Conservation (phyloP, 768 basidiomycete genomes). For the Collybia sordida region DNA sequence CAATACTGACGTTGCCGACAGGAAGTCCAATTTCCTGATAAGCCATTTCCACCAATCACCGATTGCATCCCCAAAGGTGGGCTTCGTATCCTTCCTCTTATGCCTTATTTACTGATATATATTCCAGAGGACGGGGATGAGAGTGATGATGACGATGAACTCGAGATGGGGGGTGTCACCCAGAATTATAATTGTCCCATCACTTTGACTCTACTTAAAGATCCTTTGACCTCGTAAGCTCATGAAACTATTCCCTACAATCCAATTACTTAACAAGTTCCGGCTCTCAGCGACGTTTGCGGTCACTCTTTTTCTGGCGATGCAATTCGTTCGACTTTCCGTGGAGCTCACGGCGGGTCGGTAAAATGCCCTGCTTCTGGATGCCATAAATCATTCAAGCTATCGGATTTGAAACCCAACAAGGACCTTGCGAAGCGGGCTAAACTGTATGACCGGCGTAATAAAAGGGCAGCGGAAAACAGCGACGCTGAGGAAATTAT, state of each 20-base stretch:
- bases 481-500: slow-evolving; percentile 64
- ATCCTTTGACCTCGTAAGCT: slow-evolving; percentile 84
- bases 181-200: slow-evolving; percentile 87
- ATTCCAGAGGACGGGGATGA: slow-evolving; percentile 75
- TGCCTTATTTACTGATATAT: neutral
- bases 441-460: slow-evolving; percentile 56
- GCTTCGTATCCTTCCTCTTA: slow-evolving; percentile 3
- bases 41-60: slow-evolving; percentile 74
- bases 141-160: slow-evolving; percentile 84
- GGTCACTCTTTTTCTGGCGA: slow-evolving; percentile 79
- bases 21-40: slow-evolving; percentile 67
- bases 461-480: slow-evolving; percentile 45
- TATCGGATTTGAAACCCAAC: slow-evolving; percentile 51
- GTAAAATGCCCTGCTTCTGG: slow-evolving; percentile 71
- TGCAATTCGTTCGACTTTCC: slow-evolving; percentile 69
- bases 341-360: slow-evolving; percentile 24
- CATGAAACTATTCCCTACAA: neutral
- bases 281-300: slow-evolving; percentile 54
- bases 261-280: slow-evolving; percentile 1
- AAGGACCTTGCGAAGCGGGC: slow-evolving; percentile 62
- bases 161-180: slow-evolving; percentile 84
- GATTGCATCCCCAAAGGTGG: slow-evolving; percentile 71
- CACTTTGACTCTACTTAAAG: slow-evolving; percentile 58
- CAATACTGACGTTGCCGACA: slow-evolving; percentile 22
- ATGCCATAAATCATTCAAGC: slow-evolving; percentile 58